Evolutionary conservation across 129 eudicot species (phyloP), one percentile per base, ranked within the genome.

Genomic region (Centaurea solstitialis): DNA sequence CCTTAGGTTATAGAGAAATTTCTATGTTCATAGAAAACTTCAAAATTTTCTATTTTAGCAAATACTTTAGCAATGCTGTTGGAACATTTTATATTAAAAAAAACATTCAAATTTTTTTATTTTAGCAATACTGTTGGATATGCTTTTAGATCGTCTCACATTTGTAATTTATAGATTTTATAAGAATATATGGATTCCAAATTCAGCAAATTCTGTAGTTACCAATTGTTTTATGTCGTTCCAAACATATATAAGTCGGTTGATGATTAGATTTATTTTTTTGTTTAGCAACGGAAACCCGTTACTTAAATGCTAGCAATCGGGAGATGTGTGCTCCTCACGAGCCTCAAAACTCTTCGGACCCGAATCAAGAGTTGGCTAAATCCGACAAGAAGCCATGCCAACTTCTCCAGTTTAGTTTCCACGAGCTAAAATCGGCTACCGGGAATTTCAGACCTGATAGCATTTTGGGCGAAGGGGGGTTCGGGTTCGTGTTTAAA

Each of bases 381-480:
- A 80, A 79, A 21, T 20, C 87, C 65, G 88, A 85, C 75, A 94
- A 50, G 43, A 88, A 85, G 77, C 91, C 84, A 9, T 80, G 84
- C 39, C 93, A 94, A 74, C 93, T 90, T 79, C 97, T 94, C 66
- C 92, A 88, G 18, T 94, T 94, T 67, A 87, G 84, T 57, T 94
- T 85, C 70, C 97, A 94, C 35, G 97, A 94, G 87, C 85, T 94
- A 53, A 94, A 94, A 83, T 83, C 96, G 10, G 98, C 98, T 26
- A 94, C 98, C 0, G 98, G 98, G 22, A 94, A 92, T 75, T 94
- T 94, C 80, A 90, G 98, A 81, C 98, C 98, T 0, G 98, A 91
- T 69, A 94, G 98, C 84, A 94, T 94, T 74, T 90, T 94, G 20
- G 98, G 98, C 43, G 98, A 94, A 85, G 98, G 98, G 57, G 98